Evolutionary conservation across 2,329 filamentous ascomycete species (phyloP).

Genomic region (Exophiala spinifera): DNA sequence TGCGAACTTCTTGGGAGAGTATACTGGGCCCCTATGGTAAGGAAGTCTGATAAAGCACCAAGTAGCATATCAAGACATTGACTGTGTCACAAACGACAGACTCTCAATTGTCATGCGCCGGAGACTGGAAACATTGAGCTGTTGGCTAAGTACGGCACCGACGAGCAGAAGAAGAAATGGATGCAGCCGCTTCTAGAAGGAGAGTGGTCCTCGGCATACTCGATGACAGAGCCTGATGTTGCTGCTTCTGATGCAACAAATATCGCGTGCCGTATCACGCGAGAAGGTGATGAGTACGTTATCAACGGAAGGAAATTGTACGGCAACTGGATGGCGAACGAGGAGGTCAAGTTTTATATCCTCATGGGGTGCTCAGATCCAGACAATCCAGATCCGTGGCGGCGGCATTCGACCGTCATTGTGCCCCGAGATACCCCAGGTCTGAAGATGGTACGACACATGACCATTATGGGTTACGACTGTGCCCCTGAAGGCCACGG

Average conservation of each 20-base stretch:
- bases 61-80: too few species aligned
- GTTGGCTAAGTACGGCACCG: slow-evolving; percentile 66
- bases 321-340: slow-evolving; percentile 17
- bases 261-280: slow-evolving; percentile 69
- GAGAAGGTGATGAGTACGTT: slow-evolving; percentile 75
- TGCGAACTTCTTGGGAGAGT: slow-evolving; percentile 66
- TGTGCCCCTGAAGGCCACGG: slow-evolving; percentile 80
- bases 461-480: slow-evolving; percentile 82
- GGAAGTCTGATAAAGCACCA: background rate
- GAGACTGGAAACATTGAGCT: slow-evolving; percentile 88
- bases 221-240: slow-evolving; percentile 80
- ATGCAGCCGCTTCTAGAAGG: slow-evolving; percentile 70
- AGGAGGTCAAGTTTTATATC: slow-evolving; percentile 65
- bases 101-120: slow-evolving; percentile 75
- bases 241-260: slow-evolving; percentile 80
- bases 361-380: slow-evolving; percentile 83
- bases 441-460: slow-evolving; percentile 79
- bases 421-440: slow-evolving; percentile 70
- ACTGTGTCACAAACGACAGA: slow-evolving; percentile 34
- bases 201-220: slow-evolving; percentile 71
- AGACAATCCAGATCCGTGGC: slow-evolving; percentile 66
- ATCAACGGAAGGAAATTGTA: slow-evolving; percentile 60
- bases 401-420: slow-evolving; percentile 78
- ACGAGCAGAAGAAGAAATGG: slow-evolving; percentile 62
- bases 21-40: slow-evolving; percentile 47